Conservation (phyloP, 2,329 filamentous ascomycete genomes). For the Xylaria hypoxylon region DNA sequence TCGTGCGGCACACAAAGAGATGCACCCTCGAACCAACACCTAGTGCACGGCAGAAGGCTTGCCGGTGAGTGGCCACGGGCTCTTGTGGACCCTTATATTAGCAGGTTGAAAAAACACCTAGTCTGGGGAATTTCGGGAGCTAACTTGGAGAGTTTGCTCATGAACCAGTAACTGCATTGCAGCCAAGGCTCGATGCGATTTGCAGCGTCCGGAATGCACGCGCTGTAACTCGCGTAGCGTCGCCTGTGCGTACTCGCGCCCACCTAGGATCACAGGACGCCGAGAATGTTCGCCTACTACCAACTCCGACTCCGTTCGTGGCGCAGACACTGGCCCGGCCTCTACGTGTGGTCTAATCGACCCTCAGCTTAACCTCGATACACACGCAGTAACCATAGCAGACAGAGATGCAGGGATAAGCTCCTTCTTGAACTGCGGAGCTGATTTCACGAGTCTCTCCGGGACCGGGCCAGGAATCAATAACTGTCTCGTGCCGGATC, state of each 20-base stretch:
- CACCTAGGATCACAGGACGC: not conserved
- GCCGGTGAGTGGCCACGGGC: conserved; percentile 33
- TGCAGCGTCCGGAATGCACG: conserved; percentile 44
- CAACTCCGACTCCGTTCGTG: conserved; percentile 17
- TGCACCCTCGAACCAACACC: conserved; percentile 42
- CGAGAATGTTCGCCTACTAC: not conserved
- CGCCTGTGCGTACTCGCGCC: conserved; percentile 42
- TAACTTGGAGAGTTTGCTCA: conserved; percentile 4
- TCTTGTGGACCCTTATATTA: not conserved
- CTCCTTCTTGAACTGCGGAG: conserved; percentile 14
- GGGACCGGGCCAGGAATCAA: not conserved
- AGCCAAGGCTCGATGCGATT: conserved; percentile 49
- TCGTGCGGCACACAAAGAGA: conserved; percentile 43
- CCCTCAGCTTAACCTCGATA: not conserved
- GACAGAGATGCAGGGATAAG: not conserved
- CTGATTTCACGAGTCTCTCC: conserved; percentile 14
- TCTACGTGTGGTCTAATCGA: not conserved
- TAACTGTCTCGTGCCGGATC: not conserved
- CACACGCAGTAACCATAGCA: not conserved
- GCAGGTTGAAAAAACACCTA: not conserved
- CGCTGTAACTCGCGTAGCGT: conserved; percentile 42
- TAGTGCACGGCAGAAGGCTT: conserved; percentile 46
- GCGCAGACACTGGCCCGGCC: not conserved
- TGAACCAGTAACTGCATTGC: conserved; percentile 40
- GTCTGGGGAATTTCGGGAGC: not conserved